phyloP scores from a whole-genome alignment of 768 basidiomycete species.

The Tulasnella sp. region DNA sequence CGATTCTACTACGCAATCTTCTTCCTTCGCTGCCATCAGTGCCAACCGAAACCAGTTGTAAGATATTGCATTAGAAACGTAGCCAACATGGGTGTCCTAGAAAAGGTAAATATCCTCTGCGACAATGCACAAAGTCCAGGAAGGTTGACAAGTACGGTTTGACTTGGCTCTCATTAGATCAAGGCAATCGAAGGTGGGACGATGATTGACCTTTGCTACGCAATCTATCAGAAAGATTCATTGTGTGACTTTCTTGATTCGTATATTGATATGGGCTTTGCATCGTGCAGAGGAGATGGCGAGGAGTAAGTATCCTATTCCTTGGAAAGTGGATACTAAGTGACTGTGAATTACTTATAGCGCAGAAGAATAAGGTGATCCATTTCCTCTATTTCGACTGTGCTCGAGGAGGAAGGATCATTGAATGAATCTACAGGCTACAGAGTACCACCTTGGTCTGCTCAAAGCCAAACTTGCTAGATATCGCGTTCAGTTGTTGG shows the following conservation, averaged over 20 bases:
- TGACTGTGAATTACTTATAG: conserved; percentile 28
- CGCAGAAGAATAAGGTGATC: conserved; percentile 90
- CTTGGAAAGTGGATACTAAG: conserved; percentile 9
- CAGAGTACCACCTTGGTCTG: conserved; percentile 86
- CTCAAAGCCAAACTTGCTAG: conserved; percentile 90
- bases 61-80: neutral
- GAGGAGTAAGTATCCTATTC: conserved; percentile 51
- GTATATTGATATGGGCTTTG: neutral
- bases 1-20: too few relatives aligned
- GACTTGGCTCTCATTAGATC: conserved; percentile 39
- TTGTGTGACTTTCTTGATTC: neutral
- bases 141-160: neutral
- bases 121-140: too few relatives aligned
- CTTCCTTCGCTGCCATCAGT: too few relatives aligned
- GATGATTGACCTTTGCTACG: neutral
- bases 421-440: conserved; percentile 43
- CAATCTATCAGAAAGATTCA: neutral
- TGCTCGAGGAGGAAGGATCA: neutral
- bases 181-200: conserved; percentile 79
- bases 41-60: too few relatives aligned
- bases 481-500: conserved; percentile 88
- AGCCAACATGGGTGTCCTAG: conserved; percentile 74
- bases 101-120: conserved; percentile 49
- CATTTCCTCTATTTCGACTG: neutral
- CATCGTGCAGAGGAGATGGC: conserved; percentile 79